phyloP scores from a whole-genome alignment of 257 asterid species.

The Penstemon eatonii region DNA sequence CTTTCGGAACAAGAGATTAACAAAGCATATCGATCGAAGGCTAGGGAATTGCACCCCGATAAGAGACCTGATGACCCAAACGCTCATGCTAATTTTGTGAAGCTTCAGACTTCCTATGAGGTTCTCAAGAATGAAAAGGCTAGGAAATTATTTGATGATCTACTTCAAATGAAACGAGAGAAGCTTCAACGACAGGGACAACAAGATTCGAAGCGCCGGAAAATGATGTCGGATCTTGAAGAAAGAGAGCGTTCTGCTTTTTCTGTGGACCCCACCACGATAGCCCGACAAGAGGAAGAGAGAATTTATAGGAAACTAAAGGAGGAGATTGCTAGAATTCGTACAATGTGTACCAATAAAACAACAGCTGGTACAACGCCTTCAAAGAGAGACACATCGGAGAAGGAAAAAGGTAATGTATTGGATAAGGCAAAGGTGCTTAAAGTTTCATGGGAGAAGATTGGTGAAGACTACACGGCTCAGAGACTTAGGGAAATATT shows the following conservation, averaged over 20 bases:
- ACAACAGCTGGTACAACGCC: constrained; percentile 35
- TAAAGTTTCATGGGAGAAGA: constrained; percentile 89
- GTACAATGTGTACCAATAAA: constrained; percentile 49
- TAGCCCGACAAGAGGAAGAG: constrained; percentile 65
- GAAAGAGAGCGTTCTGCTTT: constrained; percentile 68
- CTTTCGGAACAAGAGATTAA: constrained; percentile 66
- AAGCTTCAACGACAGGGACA: constrained; percentile 58
- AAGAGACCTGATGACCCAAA: constrained; percentile 70
- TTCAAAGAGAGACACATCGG: constrained; percentile 34
- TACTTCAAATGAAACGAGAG: constrained; percentile 57
- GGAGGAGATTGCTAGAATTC: constrained; percentile 67
- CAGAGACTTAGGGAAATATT: constrained; percentile 63
- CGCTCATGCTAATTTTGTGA: constrained; percentile 62
- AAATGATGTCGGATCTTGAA: constrained; percentile 83
- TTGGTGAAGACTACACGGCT: constrained; percentile 67
- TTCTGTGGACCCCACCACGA: constrained; percentile 41
- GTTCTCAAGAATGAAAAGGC: constrained; percentile 71
- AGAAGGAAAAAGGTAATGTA: constrained; percentile 30
- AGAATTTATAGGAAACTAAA: constrained; percentile 51
- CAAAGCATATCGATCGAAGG: constrained; percentile 62
- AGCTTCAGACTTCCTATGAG: constrained; percentile 62
- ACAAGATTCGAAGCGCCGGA: constrained; percentile 66
- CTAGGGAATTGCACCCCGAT: constrained; percentile 74
- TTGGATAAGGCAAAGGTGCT: constrained; percentile 73
- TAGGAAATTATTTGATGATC: constrained; percentile 70